Conservation (phyloP, 345 rosid species). For the Rhodamnia rubescens region DNA sequence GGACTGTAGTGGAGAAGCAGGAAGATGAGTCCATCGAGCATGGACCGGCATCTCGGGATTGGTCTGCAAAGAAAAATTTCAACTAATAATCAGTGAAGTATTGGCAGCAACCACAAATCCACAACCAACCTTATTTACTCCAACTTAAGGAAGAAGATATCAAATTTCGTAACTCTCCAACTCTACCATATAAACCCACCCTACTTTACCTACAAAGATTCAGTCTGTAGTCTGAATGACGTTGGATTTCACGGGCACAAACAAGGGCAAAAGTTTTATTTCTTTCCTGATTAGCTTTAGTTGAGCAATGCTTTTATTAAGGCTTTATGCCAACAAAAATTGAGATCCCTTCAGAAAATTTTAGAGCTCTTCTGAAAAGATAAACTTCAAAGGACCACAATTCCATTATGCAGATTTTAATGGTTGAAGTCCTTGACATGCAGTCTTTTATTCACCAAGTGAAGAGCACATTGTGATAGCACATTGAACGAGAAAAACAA, state of each 20-base stretch:
- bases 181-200: neutral
- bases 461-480: neutral
- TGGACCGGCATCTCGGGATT: conserved; percentile 62
- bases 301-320: neutral
- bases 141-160: neutral
- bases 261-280: neutral
- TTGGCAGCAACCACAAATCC: neutral
- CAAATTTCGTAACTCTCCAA: neutral
- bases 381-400: neutral
- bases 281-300: neutral
- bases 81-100: neutral
- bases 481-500: neutral
- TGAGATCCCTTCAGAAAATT: neutral
- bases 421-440: neutral
- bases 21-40: conserved; percentile 78
- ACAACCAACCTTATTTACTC: neutral
- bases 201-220: neutral
- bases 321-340: neutral
- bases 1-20: conserved; percentile 43
- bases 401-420: neutral
- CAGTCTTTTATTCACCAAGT: neutral
- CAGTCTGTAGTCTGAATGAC: neutral
- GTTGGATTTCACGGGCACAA: neutral
- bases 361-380: neutral
- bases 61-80: conserved; percentile 33